Percentiles rank a stretch among this genome's conserved stretches.
These are phyloP conservation scores for Fomitopsis betulina DNA, from an alignment of 1,284 basidiomycete genomes.

Conservation along the genomic window DNA sequence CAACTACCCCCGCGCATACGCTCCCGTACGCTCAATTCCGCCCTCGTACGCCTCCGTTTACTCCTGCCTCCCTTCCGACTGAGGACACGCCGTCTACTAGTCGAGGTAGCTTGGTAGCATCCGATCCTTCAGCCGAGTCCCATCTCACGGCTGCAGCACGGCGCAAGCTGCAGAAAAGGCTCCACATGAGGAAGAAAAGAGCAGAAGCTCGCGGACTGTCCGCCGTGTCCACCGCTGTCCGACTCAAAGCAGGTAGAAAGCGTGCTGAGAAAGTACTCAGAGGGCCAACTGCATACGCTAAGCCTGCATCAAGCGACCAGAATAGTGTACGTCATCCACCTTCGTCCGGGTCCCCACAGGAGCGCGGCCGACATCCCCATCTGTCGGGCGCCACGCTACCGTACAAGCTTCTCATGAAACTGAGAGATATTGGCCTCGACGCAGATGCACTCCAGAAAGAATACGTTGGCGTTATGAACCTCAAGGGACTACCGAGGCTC, in stretches of 20 bases:
- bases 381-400: slow-evolving; percentile 36
- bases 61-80: background rate
- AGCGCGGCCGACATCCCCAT: slow-evolving; percentile 16
- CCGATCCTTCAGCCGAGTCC: background rate
- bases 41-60: slow-evolving; percentile 7
- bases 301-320: no score
- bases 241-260: slow-evolving; percentile 43
- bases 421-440: slow-evolving; percentile 39
- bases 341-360: background rate
- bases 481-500: slow-evolving; percentile 35
- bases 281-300: background rate
- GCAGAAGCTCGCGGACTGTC: slow-evolving; percentile 40
- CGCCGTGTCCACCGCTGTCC: slow-evolving; percentile 27
- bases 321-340: background rate
- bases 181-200: slow-evolving; percentile 70
- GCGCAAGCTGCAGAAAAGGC: slow-evolving; percentile 52
- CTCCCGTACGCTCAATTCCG: background rate
- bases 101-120: background rate
- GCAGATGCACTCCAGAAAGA: slow-evolving; percentile 34
- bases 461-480: slow-evolving; percentile 47
- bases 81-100: background rate
- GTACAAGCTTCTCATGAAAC: slow-evolving; percentile 39
- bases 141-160: slow-evolving; percentile 44
- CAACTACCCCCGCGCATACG: background rate
- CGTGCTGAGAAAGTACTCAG: background rate